phyloP scores from a whole-genome alignment of 257 asterid genomes.

The Solanum neorickii region DNA sequence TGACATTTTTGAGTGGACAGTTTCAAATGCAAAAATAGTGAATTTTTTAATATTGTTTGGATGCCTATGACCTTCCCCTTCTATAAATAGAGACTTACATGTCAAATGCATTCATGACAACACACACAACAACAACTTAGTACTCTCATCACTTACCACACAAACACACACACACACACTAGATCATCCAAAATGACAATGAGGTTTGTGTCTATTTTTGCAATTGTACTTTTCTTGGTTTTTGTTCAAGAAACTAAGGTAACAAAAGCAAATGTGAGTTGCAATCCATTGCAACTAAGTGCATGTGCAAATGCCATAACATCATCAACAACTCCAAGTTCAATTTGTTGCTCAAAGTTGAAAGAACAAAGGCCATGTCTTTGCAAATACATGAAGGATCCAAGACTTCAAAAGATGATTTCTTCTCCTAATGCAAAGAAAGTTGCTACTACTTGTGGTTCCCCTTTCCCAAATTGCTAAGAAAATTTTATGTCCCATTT shows the following conservation, averaged over 20 bases:
- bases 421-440: slow-evolving; percentile 72
- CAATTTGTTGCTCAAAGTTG: slow-evolving; percentile 44
- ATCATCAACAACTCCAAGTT: slow-evolving; percentile 38
- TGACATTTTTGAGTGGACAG: background rate
- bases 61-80: background rate
- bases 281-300: slow-evolving; percentile 75
- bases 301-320: slow-evolving; percentile 72
- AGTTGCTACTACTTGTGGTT: slow-evolving; percentile 62
- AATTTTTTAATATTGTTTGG: background rate
- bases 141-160: background rate
- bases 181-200: background rate
- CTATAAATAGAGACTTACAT: slow-evolving; percentile 7
- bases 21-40: background rate
- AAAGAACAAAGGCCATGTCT: slow-evolving; percentile 79
- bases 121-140: background rate
- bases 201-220: slow-evolving; percentile 16
- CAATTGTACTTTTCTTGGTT: slow-evolving; percentile 17
- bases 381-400: slow-evolving; percentile 69
- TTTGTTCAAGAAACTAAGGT: slow-evolving; percentile 18
- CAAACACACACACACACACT: background rate
- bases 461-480: slow-evolving; percentile 73
- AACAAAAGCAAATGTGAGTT: slow-evolving; percentile 35
- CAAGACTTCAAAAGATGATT: slow-evolving; percentile 60
- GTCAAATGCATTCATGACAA: background rate
- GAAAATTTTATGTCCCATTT: background rate